Conservation (phyloP, 108 stramenopile genomes). For the Discostella stelligeroides region DNA sequence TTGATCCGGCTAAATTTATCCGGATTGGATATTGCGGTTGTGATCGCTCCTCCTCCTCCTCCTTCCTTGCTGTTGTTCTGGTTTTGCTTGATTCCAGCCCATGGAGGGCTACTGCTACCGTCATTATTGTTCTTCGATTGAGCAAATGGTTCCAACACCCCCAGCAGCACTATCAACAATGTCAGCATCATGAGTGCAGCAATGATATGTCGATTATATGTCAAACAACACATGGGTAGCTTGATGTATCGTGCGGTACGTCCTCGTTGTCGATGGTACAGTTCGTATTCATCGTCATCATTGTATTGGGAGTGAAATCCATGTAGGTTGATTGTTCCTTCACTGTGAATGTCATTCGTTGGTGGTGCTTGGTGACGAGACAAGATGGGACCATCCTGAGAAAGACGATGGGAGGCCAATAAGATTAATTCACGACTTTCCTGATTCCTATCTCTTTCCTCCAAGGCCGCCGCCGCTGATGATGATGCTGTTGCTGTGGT, state of each 20-base stretch:
- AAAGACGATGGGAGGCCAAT: neutral
- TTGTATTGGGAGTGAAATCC: no score
- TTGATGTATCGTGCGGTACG: neutral
- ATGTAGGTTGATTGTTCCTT: no score
- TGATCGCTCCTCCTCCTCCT: neutral
- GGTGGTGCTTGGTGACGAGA: neutral
- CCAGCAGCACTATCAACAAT: neutral
- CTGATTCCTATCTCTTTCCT: no score
- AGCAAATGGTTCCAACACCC: no score
- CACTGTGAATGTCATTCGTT: neutral
- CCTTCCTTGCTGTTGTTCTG: neutral
- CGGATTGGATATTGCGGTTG: slow-evolving; percentile 1
- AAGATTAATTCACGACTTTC: slow-evolving; percentile 4
- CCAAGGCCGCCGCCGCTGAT: no score
- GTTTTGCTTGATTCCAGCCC: neutral
- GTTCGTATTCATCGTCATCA: no score
- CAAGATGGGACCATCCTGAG: neutral
- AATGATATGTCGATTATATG: neutral
- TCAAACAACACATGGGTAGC: neutral
- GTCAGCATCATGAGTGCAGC: neutral
- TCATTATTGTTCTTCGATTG: neutral
- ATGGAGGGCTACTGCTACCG: slow-evolving; percentile 1
- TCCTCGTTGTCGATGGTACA: neutral
- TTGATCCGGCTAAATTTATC: slow-evolving; percentile 42
- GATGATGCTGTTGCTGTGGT: no score